These are phyloP conservation scores for Cucurbitaria berberidis DNA, from an alignment of 2,329 filamentous ascomycete species.

Conservation along the genomic window DNA sequence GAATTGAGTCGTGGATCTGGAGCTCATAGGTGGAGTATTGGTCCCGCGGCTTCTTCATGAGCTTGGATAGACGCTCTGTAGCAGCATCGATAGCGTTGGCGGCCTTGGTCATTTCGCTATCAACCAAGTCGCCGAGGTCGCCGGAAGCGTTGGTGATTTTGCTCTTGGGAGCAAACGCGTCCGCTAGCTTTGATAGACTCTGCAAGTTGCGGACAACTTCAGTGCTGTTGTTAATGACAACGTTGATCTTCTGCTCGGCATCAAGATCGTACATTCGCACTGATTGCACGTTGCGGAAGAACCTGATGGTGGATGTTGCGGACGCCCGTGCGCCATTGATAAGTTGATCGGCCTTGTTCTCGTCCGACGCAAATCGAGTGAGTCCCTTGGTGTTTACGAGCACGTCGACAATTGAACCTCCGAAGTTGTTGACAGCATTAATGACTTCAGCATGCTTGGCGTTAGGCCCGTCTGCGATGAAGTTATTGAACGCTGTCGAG, in stretches of 20 bases:
- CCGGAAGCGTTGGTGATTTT: conserved; percentile 80
- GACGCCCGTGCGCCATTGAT: conserved; percentile 82
- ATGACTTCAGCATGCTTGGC: conserved; percentile 90
- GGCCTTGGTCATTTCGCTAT: conserved; percentile 88
- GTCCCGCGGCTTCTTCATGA: conserved; percentile 96
- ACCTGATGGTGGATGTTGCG: conserved; percentile 85
- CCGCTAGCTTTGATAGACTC: conserved; percentile 89
- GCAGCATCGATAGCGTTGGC: conserved; percentile 95
- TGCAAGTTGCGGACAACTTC: conserved; percentile 95
- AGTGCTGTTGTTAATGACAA: conserved; percentile 96
- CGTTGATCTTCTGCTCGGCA: conserved; percentile 89
- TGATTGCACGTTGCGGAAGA: conserved; percentile 92
- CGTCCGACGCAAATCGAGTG: conserved; percentile 88
- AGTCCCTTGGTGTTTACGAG: conserved; percentile 97
- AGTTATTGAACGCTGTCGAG: conserved; percentile 97
- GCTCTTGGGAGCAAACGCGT: conserved; percentile 87
- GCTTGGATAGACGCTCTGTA: conserved; percentile 83
- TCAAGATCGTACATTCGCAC: conserved; percentile 93
- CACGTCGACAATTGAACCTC: conserved; percentile 89
- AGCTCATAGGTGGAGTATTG: conserved; percentile 96
- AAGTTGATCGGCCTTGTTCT: conserved; percentile 89
- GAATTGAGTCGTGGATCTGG: conserved; percentile 91
- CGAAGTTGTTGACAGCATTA: conserved; percentile 87
- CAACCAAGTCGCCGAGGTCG: conserved; percentile 91
- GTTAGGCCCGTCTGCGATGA: conserved; percentile 94